Conservation (phyloP, 352 stramenopile species). For the Aphanomyces astaci region DNA sequence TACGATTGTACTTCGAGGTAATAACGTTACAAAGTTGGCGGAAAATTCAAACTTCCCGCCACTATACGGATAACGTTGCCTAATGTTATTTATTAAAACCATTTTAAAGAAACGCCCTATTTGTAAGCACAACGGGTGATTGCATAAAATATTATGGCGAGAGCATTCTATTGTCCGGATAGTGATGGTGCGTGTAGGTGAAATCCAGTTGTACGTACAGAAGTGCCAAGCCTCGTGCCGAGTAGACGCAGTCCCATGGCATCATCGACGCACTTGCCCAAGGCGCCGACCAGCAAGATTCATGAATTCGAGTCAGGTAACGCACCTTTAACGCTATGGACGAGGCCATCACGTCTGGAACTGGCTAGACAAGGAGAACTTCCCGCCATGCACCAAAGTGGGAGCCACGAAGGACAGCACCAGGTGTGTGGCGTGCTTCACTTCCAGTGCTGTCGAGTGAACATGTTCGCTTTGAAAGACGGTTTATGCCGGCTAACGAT, state of each 20-base stretch:
- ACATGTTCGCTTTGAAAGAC: not conserved
- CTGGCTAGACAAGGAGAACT: not conserved
- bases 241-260: not conserved
- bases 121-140: too few relatives aligned
- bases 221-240: not conserved
- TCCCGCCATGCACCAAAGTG: not conserved
- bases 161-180: not conserved
- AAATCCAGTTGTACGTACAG: not conserved
- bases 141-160: too few relatives aligned
- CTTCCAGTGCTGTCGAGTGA: not conserved
- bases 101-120: too few relatives aligned
- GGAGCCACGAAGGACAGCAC: not conserved
- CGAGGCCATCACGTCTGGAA: not conserved
- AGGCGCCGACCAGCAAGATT: not conserved
- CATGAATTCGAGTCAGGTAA: not conserved
- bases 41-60: constrained; percentile 20
- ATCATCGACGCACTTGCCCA: not conserved
- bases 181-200: not conserved
- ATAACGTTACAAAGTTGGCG: constrained; percentile 4
- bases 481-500: not conserved
- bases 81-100: too few relatives aligned
- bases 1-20: too few relatives aligned
- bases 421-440: not conserved
- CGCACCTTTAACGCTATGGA: not conserved
- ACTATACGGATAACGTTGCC: constrained; percentile 4